phyloP scores from a whole-genome alignment of 2,329 filamentous ascomycete species.

The Stemphylium beticola region DNA sequence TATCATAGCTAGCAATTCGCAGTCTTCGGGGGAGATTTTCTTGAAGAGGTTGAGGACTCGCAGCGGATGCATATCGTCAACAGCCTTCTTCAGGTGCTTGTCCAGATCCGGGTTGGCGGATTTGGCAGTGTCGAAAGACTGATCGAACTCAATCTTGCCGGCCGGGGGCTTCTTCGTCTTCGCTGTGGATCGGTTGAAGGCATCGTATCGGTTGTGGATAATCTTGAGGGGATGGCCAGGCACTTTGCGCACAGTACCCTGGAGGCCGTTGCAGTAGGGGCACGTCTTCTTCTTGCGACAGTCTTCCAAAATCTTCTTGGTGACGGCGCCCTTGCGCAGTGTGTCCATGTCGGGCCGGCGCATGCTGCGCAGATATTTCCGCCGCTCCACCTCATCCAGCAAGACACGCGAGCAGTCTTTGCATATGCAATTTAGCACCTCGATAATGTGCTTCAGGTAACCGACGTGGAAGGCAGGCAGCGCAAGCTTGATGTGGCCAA shows the following conservation, averaged over 20 bases:
- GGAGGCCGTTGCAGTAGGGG: constrained; percentile 78
- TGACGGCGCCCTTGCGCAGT: constrained; percentile 78
- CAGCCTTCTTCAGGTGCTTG: constrained; percentile 87
- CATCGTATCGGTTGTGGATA: constrained; percentile 87
- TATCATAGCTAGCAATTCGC: constrained; percentile 88
- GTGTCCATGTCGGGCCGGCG: constrained; percentile 85
- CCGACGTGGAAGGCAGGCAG: constrained; percentile 95
- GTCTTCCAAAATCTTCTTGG: constrained; percentile 86
- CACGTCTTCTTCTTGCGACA: constrained; percentile 87
- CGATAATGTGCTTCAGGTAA: constrained; percentile 91
- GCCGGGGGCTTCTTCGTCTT: constrained; percentile 81
- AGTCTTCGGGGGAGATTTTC: constrained; percentile 81
- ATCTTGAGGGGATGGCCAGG: constrained; percentile 85
- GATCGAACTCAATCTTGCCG: constrained; percentile 84
- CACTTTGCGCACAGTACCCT: constrained; percentile 91
- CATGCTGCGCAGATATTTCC: constrained; percentile 78
- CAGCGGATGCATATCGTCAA: constrained; percentile 92
- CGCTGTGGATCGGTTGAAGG: constrained; percentile 87
- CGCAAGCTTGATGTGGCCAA: constrained; percentile 89
- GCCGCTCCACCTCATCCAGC: constrained; percentile 79
- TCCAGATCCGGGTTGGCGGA: constrained; percentile 82
- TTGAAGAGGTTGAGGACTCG: constrained; percentile 91
- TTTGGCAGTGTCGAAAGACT: constrained; percentile 81
- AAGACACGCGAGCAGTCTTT: constrained; percentile 87
- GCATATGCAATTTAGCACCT: constrained; percentile 93